Percentiles rank a stretch among this genome's conserved stretches.
These are phyloP conservation scores for Talaromyces stipitatus DNA, from an alignment of 495 filamentous ascomycete species.

Conservation along the genomic window DNA sequence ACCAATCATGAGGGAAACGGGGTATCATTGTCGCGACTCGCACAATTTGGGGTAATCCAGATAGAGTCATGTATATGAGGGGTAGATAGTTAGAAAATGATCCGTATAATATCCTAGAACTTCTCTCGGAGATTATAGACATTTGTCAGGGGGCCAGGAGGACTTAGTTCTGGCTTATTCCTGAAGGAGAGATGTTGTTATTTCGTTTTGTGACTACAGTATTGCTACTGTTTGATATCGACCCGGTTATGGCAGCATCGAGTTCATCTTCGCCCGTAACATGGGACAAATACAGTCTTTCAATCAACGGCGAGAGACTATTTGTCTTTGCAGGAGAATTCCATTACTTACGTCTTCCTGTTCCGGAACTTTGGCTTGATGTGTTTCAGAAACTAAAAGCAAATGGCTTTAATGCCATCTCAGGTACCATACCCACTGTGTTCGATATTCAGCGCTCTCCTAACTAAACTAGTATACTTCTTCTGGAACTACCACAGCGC, in stretches of 20 bases:
- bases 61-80: neutral
- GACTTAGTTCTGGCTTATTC: neutral
- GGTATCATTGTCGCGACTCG: neutral
- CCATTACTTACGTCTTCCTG: conserved; percentile 49
- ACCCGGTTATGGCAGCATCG: neutral
- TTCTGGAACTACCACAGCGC: conserved; percentile 51
- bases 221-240: neutral
- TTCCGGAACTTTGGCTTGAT: conserved; percentile 53
- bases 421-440: neutral
- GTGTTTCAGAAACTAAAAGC: conserved; percentile 57
- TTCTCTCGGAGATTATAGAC: neutral
- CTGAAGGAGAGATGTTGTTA: neutral
- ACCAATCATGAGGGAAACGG: neutral
- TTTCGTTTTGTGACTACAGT: neutral
- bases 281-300: conserved; percentile 54
- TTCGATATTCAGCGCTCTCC: conserved; percentile 13
- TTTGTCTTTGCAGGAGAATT: conserved; percentile 54
- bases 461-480: conserved; percentile 39
- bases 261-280: conserved; percentile 8
- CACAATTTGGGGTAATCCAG: neutral
- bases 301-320: conserved; percentile 46
- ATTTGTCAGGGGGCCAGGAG: neutral
- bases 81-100: neutral
- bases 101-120: neutral
- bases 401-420: conserved; percentile 47